Base-by-base conservation (phyloP, 208 protist genomes). In the Leishmania mexicana region DNA sequence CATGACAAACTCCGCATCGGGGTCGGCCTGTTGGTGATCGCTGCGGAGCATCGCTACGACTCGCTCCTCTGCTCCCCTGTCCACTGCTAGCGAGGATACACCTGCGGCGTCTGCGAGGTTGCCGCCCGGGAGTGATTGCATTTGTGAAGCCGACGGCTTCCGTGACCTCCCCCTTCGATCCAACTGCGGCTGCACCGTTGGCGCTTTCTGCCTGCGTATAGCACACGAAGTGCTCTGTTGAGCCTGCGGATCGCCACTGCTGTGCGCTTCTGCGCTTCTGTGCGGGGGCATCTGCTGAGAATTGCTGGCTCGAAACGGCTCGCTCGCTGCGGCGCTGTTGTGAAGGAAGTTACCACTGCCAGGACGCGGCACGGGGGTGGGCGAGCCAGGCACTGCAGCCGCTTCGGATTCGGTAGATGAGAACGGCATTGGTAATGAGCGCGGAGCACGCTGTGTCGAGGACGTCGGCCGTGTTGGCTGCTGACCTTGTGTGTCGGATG, bases 11-110 rank as follows among this genome's bases (percentile, higher is more conserved):
- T 49, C 42, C 57, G 45, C 58, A 24, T 79, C 51, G 4, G 81
- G 81, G 47, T 40, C 45, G 67, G 62, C 47, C 19, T 71, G 78
- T 17, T 82, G 70, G n/a, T 75, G 77, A 45, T 89, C 68, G n/a
- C 76, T 70, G 40, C 58, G 72, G 58, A 92, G 74, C 80, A 89
- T 86, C 19, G 74, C 85, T 78, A 85, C 68, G 19, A 94, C 80
- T 51, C 88, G 81, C 38, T 78, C 62, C 74, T 91, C 88, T 13
- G 83, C 87, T 24, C 64, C 54, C 24, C 10, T 62, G 35, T 85
- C 85, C 31, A 65, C 65, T n/a, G 78, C 77, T 42, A 89, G 81
- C 17, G 81, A 60, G 1, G 82, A 77, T 7, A 89, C 81, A 38
- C 87, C 79, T 11, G 47, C 54, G 5, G 81, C 79, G 45, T 85